phyloP scores from a whole-genome alignment of 495 filamentous ascomycete genomes.

The Aspergillus bertholletiae region DNA sequence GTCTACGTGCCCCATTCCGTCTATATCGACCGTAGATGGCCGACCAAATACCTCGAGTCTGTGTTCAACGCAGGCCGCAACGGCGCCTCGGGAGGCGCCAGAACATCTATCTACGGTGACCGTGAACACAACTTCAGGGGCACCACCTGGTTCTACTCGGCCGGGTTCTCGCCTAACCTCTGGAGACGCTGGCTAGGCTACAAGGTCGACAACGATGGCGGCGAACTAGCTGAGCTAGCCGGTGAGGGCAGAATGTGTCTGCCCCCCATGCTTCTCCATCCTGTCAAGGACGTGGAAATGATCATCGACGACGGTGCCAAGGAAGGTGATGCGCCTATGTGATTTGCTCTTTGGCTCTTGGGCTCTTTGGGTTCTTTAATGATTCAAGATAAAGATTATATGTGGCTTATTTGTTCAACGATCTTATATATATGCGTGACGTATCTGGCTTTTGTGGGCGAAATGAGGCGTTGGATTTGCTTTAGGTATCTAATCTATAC shows the following conservation, averaged over 20 bases:
- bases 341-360: background rate
- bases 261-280: conserved; percentile 88
- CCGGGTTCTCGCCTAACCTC: conserved; percentile 75
- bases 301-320: conserved; percentile 56
- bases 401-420: background rate
- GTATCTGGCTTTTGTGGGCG: background rate
- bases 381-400: background rate
- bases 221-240: conserved; percentile 73
- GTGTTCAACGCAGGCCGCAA: conserved; percentile 84
- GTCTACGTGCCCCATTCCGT: conserved; percentile 91
- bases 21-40: conserved; percentile 90
- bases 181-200: conserved; percentile 87
- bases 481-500: background rate
- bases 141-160: conserved; percentile 93
- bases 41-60: conserved; percentile 68
- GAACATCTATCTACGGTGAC: conserved; percentile 75
- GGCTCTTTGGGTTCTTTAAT: no score
- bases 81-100: conserved; percentile 69
- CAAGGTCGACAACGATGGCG: conserved; percentile 79
- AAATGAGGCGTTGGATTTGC: background rate
- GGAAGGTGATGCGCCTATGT: no score
- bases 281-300: conserved; percentile 81
- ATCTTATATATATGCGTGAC: background rate
- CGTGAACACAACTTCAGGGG: conserved; percentile 87
- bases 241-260: conserved; percentile 92